Conservation (phyloP, 331 rosid species). For the Dryas integrifolia region DNA sequence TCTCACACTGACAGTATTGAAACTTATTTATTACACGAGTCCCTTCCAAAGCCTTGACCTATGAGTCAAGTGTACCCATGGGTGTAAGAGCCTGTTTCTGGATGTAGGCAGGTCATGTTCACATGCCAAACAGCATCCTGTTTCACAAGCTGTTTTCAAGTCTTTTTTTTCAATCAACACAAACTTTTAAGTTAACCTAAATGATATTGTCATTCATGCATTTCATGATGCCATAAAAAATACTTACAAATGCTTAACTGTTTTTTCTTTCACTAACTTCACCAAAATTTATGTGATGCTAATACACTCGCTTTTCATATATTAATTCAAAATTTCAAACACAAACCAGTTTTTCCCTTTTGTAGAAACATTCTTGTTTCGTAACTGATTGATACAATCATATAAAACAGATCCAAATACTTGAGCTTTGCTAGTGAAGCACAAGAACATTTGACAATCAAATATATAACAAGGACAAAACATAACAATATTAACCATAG, state of each 20-base stretch:
- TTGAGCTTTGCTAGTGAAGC: neutral
- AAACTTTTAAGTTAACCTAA: neutral
- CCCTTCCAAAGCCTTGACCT: neutral
- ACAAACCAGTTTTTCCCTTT: neutral
- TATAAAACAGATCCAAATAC: neutral
- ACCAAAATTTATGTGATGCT: neutral
- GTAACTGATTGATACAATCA: neutral
- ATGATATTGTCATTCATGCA: neutral
- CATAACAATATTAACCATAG: neutral
- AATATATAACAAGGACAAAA: neutral
- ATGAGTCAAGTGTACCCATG: constrained; percentile 6
- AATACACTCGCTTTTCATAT: constrained; percentile 3
- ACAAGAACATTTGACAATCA: neutral
- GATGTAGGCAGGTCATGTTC: neutral
- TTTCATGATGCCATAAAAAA: neutral
- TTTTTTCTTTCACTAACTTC: neutral
- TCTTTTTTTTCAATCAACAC: neutral
- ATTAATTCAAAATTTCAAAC: neutral
- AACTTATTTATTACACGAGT: neutral
- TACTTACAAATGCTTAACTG: neutral
- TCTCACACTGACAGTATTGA: neutral
- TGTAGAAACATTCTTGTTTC: neutral
- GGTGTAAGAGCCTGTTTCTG: neutral
- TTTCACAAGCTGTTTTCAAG: neutral
- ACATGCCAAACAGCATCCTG: neutral